A percentile compares a stretch with the other conserved stretches of the same genome.
Evolutionary conservation across 106 monocot species (phyloP).

Genomic region (Platanthera guangdongensis): DNA sequence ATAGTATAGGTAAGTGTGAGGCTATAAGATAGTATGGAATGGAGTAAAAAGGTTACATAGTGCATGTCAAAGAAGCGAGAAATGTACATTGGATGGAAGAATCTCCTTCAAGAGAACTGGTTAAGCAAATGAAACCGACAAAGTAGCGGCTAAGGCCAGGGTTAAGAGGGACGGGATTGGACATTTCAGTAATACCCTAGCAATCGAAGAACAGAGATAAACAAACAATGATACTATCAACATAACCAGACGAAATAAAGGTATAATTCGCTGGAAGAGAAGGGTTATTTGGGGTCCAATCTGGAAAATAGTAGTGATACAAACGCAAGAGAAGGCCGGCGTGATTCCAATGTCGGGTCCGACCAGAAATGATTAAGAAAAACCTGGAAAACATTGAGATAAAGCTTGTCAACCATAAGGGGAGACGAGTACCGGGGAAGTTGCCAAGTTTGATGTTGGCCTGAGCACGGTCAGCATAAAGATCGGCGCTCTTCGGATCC

Average conservation of each 20-base stretch:
- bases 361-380: background rate
- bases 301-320: background rate
- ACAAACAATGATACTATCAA: background rate
- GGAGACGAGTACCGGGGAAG: constrained; percentile 48
- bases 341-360: background rate
- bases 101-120: background rate
- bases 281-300: background rate
- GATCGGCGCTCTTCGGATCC: constrained; percentile 59
- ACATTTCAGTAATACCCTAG: background rate
- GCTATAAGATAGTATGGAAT: too few relatives aligned
- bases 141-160: background rate
- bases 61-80: too few relatives aligned
- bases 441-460: constrained; percentile 76
- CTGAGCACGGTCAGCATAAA: constrained; percentile 89
- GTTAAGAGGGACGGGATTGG: background rate
- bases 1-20: too few relatives aligned
- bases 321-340: background rate
- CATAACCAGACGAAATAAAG: background rate
- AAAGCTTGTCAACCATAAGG: background rate
- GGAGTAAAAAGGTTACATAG: too few relatives aligned
- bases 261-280: background rate
- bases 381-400: background rate
- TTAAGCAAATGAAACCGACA: background rate
- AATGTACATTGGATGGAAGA: too few relatives aligned
- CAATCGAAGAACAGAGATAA: background rate